Evolutionary conservation across 352 stramenopile species (phyloP).

Genomic region (Peronospora belbahrii): DNA sequence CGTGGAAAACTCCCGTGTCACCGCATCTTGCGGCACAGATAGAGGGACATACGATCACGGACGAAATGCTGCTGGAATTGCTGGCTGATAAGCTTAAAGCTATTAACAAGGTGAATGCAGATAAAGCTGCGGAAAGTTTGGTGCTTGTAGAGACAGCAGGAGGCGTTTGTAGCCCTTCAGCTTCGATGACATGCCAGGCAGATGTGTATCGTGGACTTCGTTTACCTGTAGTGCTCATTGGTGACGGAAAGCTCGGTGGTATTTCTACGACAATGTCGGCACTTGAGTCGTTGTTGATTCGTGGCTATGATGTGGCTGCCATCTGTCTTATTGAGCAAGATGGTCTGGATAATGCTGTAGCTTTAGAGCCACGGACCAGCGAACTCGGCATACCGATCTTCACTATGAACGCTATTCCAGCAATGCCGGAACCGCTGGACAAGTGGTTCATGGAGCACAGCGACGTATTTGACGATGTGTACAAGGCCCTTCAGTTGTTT

Average conservation of each 20-base stretch:
- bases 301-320: conserved; percentile 87
- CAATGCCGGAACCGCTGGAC: conserved; percentile 64
- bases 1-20: conserved; percentile 91
- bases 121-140: conserved; percentile 34
- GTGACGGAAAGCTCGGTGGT: conserved; percentile 93
- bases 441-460: conserved; percentile 57
- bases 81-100: conserved; percentile 51
- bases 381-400: conserved; percentile 75
- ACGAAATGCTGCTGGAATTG: conserved; percentile 76
- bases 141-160: conserved; percentile 93
- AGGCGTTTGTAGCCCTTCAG: conserved; percentile 88
- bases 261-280: conserved; percentile 92
- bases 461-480: conserved; percentile 43
- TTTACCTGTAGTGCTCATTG: conserved; percentile 90
- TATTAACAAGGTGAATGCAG: conserved; percentile 23
- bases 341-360: conserved; percentile 53
- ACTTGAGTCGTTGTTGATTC: conserved; percentile 87
- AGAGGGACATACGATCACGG: conserved; percentile 83
- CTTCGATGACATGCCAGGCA: conserved; percentile 85
- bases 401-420: conserved; percentile 60
- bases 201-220: conserved; percentile 90
- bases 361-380: conserved; percentile 44
- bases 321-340: conserved; percentile 82
- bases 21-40: conserved; percentile 88
- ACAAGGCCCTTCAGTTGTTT: conserved; percentile 40